Conservation (phyloP, 2,329 filamentous ascomycete species). For the Monilinia aucupariae region DNA sequence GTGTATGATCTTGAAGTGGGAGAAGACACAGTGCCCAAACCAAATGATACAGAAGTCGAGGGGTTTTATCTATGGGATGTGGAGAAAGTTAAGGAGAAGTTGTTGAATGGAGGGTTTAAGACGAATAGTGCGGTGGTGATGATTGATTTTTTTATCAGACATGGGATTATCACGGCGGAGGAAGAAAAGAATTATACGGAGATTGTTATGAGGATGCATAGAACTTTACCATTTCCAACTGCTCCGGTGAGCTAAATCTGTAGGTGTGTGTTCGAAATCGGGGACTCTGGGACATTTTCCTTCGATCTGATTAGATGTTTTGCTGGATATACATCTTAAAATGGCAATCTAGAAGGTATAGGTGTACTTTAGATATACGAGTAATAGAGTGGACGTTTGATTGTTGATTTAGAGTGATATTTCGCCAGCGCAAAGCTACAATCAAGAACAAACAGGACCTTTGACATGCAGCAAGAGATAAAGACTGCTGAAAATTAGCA, state of each 20-base stretch:
- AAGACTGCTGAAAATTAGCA: neutral
- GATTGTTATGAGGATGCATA: conserved; percentile 13
- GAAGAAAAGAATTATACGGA: conserved; percentile 45
- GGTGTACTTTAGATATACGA: neutral
- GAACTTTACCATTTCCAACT: conserved; percentile 13
- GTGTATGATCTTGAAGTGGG: conserved; percentile 69
- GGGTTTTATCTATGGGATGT: conserved; percentile 64
- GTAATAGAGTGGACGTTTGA: neutral
- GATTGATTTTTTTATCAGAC: conserved; percentile 75
- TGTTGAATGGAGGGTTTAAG: conserved; percentile 71
- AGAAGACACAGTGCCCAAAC: conserved; percentile 52
- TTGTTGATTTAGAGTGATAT: neutral
- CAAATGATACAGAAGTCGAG: conserved; percentile 72
- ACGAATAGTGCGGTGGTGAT: conserved; percentile 74
- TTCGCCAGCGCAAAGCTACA: neutral
- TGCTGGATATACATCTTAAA: neutral
- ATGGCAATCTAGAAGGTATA: neutral
- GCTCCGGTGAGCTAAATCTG: neutral
- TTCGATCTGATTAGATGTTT: neutral
- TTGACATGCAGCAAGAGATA: neutral
- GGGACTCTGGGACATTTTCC: no score
- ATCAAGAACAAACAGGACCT: neutral
- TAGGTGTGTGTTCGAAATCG: neutral
- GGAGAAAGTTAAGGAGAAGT: conserved; percentile 50
- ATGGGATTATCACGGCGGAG: conserved; percentile 66